Evolutionary conservation across 2,329 filamentous ascomycete genomes (phyloP), one percentile per base, ranked within the genome.

Genomic region (Sordariomycetes sp.): DNA sequence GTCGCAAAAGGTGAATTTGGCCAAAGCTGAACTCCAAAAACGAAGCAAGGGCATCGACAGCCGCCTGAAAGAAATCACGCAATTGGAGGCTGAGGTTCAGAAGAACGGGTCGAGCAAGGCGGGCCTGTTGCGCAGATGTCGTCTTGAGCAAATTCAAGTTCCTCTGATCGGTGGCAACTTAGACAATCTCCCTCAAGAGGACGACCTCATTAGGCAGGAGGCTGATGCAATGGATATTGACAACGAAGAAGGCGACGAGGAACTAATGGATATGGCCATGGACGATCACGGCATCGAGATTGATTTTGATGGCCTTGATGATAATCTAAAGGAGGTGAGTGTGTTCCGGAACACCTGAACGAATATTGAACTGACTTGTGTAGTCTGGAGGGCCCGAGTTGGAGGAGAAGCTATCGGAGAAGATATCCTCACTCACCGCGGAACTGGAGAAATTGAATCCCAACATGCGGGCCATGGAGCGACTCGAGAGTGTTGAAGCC

Each of bases 371-470:
- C 43, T 51, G 8, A 10, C 35, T 27, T 17, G 15, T 17, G 2
- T 41, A 88, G 77, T 74, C 79, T 40, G 70, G 79, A 34, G 79
- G 83, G 36, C 68, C 79, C 14, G 75, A 78, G 39, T 63, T 82
- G 17, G 90, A 95, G 50, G 76, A 84, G 30, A 70, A 72, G 38
- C 69, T 98, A 2, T 75, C 82, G 34, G 85, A 94, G 35, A 81
- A 79, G 48, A 86, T 98, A 43, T 68, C 72, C 15, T 70, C 72
- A 19, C 70, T 98, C 8, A 79, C 79, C 29, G 66, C 72, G 21
- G 85, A 94, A 46, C 75, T 98, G 15, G 87, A 94, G 53, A 94
- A 94, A 59, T 80, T 96, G 58, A 88, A 92, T 41, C 92, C 92
- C 18, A 96, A 98, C 57, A 93, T 94, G 77, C 86, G 90, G 47